Percentiles rank a stretch among this genome's conserved stretches.
Conservation (phyloP, 2,329 filamentous ascomycete genomes). For the Clonostachys chloroleuca region DNA sequence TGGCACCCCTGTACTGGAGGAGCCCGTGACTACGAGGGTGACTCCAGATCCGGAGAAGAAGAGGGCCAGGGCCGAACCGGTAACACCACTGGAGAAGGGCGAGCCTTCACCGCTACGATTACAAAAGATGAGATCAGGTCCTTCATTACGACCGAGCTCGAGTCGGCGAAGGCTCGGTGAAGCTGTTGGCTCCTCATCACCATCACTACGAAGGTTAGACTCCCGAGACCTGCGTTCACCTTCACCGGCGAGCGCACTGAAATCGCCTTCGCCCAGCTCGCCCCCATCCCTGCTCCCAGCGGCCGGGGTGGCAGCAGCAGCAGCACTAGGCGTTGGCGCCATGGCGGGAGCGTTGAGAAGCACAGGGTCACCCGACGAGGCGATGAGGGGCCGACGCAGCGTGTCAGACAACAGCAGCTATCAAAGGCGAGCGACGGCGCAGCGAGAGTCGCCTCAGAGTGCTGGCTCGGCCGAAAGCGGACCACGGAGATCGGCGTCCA, state of each 20-base stretch:
- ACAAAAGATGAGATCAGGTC: neutral
- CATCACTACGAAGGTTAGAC: neutral
- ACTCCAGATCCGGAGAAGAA: conserved; percentile 42
- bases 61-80: conserved; percentile 1
- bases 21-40: conserved; percentile 24
- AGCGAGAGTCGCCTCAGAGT: conserved; percentile 1
- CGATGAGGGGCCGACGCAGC: conserved; percentile 19
- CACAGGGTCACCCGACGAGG: no score
- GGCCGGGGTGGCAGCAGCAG: conserved; percentile 4
- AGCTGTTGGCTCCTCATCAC: neutral
- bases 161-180: neutral
- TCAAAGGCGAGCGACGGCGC: neutral
- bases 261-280: neutral
- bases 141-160: neutral
- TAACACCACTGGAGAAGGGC: neutral
- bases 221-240: neutral
- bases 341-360: no score
- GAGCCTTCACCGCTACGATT: no score
- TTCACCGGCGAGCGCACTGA: neutral
- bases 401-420: conserved; percentile 25
- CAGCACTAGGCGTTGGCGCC: neutral
- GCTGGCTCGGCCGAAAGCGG: conserved; percentile 1
- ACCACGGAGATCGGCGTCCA: conserved; percentile 39
- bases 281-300: conserved; percentile 1
- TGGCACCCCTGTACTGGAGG: conserved; percentile 31